Evolutionary conservation across 2,329 filamentous ascomycete species (phyloP), one percentile per base, ranked within the genome.

Genomic region (Pleomassaria siparia): DNA sequence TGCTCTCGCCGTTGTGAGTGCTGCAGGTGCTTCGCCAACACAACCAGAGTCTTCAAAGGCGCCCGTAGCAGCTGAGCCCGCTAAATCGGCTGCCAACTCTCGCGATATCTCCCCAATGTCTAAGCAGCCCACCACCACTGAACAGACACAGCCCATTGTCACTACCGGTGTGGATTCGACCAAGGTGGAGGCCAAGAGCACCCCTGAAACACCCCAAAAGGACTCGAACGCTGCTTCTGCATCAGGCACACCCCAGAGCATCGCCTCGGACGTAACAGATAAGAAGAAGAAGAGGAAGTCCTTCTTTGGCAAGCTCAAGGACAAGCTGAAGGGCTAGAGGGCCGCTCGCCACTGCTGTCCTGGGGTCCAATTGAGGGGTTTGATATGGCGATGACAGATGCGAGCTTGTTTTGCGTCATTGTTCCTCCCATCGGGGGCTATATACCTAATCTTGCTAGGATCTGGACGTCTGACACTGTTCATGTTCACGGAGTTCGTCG

Each of bases 281-380:
- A 74, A 75, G 70, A 74, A 75, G 63, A 76, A 74, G 64, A 76
- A 75, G 69, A 37, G 75, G 60, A 70, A 70, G 40, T 72, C 71
- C 44, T 69, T 78, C 60, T 77, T 78, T 50, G 72, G 72, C 55
- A 75, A 72, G 66, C 53, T 79, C 51, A 77, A 77, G 72, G 74
- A 76, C 47, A 76, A 76, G 70, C 63, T 78, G 43, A 37, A 37
- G 35, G 24, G 13, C 39, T 28, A 30, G 16, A 3, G 15, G 21
- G n/a, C 20, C 4, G 12, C 41, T 12, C 28, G 13, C n/a, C n/a
- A n/a, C n/a, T n/a, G n/a, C n/a, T n/a, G n/a, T n/a, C n/a, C n/a
- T n/a, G n/a, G n/a, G n/a, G n/a, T n/a, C n/a, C n/a, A n/a, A n/a
- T n/a, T n/a, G n/a, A n/a, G n/a, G n/a, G n/a, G n/a, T n/a, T n/a